Percentiles rank a stretch among this genome's conserved stretches.
phyloP scores from a whole-genome alignment of 805 yeast species.

The Sugiyamaella qingdaonensis region DNA sequence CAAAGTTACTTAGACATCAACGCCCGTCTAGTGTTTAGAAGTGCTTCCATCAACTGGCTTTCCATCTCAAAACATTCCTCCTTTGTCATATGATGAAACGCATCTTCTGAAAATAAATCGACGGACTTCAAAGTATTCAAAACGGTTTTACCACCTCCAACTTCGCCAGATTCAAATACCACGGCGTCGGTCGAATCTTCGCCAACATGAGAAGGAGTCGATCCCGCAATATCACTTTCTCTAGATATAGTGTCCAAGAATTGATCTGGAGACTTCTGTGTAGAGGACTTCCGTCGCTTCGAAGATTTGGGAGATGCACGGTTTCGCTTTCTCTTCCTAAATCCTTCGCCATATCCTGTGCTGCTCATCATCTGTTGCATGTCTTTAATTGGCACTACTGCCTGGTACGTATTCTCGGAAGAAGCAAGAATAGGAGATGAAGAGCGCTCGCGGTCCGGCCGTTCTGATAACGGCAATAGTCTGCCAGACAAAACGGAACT shows the following conservation, averaged over 20 bases:
- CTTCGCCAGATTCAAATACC: too few species aligned
- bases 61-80: slow-evolving; percentile 12
- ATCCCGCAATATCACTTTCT: not conserved
- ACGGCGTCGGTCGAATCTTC: too few species aligned
- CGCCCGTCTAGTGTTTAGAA: slow-evolving; percentile 4
- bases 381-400: slow-evolving; percentile 8
- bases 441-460: not conserved
- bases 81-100: slow-evolving; percentile 2
- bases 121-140: not conserved
- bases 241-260: not conserved
- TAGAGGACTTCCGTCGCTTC: not conserved
- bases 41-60: slow-evolving; percentile 8
- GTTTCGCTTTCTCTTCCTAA: slow-evolving; percentile 10
- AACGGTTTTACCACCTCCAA: not conserved
- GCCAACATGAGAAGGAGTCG: not conserved
- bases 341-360: slow-evolving; percentile 11
- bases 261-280: not conserved
- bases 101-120: slow-evolving; percentile 5
- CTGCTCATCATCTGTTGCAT: slow-evolving; percentile 8
- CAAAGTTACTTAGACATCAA: not conserved
- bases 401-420: not conserved
- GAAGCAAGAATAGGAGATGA: not conserved
- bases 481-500: not conserved
- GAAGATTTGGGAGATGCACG: not conserved
- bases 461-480: not conserved